Conservation (phyloP, 345 rosid species). For the Rhodomyrtus tomentosa region DNA sequence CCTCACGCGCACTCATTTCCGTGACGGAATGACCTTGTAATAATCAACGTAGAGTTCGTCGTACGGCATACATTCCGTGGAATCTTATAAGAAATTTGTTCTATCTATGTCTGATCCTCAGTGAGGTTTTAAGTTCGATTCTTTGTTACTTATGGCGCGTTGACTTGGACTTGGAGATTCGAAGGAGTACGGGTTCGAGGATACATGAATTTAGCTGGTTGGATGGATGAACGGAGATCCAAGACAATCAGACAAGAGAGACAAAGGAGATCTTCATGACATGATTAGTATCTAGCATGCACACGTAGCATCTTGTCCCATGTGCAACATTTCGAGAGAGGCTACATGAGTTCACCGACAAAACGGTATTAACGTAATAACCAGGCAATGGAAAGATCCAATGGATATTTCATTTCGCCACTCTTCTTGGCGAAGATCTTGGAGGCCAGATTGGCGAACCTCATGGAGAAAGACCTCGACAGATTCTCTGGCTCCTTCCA, state of each 20-base stretch:
- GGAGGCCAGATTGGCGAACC: constrained; percentile 22
- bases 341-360: too few species aligned
- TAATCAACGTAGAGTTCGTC: background rate
- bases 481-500: constrained; percentile 31
- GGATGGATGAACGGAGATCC: background rate
- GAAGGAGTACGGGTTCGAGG: background rate
- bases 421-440: background rate
- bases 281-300: background rate
- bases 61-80: background rate
- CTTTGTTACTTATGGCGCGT: too few species aligned
- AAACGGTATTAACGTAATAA: too few species aligned
- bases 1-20: background rate
- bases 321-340: too few species aligned
- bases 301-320: too few species aligned
- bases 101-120: background rate
- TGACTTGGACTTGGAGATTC: too few species aligned
- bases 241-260: background rate
- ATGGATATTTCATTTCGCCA: background rate
- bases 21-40: too few species aligned
- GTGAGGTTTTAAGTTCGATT: too few species aligned
- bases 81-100: background rate
- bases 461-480: constrained; percentile 30
- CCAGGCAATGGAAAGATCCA: too few species aligned
- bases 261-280: background rate
- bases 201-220: background rate